These are phyloP conservation scores for Plantago elongata DNA, from an alignment of 257 asterid genomes.

Conservation along the genomic window DNA sequence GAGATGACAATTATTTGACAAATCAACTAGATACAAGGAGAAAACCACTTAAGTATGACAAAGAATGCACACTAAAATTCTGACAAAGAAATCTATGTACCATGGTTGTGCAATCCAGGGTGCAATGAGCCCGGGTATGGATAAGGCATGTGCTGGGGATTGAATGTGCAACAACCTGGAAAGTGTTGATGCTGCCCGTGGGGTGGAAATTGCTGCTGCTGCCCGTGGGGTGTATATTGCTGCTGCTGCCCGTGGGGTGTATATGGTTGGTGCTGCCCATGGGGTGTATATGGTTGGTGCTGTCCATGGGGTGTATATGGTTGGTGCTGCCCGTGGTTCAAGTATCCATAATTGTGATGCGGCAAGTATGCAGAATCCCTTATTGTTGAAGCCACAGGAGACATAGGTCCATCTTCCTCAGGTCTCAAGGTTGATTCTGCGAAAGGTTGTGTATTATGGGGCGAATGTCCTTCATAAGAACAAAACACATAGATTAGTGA, in stretches of 20 bases:
- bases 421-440: slow-evolving; percentile 14
- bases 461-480: slow-evolving; percentile 13
- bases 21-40: too few species aligned
- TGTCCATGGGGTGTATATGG: neutral
- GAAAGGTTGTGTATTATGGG: slow-evolving; percentile 5
- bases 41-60: too few species aligned
- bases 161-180: slow-evolving; percentile 14
- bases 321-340: slow-evolving; percentile 14
- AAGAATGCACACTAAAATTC: neutral
- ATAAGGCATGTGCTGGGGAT: slow-evolving; percentile 16
- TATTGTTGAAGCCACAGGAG: slow-evolving; percentile 15
- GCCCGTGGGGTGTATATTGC: neutral
- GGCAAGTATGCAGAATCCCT: slow-evolving; percentile 14
- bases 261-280: slow-evolving; percentile 2
- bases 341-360: slow-evolving; percentile 6
- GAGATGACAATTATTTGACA: too few species aligned
- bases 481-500: neutral
- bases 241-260: slow-evolving; percentile 6
- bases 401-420: slow-evolving; percentile 4
- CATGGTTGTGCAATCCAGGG: slow-evolving; percentile 15
- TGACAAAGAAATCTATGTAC: slow-evolving; percentile 2
- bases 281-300: neutral
- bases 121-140: slow-evolving; percentile 10
- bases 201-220: slow-evolving; percentile 7
- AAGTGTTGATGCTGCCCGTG: neutral